Conservation (phyloP, 2,329 filamentous ascomycete species). For the Ophiostoma sp. region DNA sequence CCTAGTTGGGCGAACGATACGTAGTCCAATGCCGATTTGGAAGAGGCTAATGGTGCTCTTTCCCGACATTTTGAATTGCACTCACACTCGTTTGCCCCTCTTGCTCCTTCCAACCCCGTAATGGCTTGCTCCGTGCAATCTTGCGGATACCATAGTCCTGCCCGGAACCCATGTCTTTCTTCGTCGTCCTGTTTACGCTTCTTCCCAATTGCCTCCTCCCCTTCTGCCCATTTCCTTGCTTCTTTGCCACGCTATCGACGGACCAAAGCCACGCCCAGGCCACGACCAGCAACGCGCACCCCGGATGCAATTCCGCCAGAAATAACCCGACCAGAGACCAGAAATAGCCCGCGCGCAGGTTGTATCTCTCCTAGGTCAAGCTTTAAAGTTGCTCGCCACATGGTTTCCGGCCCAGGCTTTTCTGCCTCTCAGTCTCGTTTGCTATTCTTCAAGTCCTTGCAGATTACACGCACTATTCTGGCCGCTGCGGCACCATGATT, state of each 20-base stretch:
- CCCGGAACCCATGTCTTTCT: not conserved
- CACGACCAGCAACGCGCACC: not conserved
- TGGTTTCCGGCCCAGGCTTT: not conserved
- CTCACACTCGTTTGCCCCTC: not conserved
- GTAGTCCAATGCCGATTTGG: not conserved
- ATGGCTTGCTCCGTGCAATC: not conserved
- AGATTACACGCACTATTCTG: not conserved
- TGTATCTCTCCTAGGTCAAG: slow-evolving; percentile 13
- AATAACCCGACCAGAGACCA: not conserved
- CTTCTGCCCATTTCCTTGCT: not conserved
- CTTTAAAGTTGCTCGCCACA: slow-evolving; percentile 9
- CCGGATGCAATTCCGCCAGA: not conserved
- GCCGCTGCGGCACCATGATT: not conserved
- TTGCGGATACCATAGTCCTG: not conserved
- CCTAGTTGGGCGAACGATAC: slow-evolving; percentile 11
- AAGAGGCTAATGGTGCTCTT: not conserved
- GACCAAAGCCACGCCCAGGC: not conserved
- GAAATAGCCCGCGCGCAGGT: not conserved
- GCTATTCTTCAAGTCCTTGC: not conserved
- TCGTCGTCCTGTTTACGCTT: not conserved
- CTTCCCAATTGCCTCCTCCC: not conserved
- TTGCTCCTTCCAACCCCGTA: not conserved
- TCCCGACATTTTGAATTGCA: not conserved
- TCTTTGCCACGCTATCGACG: not conserved
- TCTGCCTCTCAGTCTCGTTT: no score